These are phyloP conservation scores for Psilocybe subaeruginosa DNA, from an alignment of 768 basidiomycete species.

Conservation along the genomic window DNA sequence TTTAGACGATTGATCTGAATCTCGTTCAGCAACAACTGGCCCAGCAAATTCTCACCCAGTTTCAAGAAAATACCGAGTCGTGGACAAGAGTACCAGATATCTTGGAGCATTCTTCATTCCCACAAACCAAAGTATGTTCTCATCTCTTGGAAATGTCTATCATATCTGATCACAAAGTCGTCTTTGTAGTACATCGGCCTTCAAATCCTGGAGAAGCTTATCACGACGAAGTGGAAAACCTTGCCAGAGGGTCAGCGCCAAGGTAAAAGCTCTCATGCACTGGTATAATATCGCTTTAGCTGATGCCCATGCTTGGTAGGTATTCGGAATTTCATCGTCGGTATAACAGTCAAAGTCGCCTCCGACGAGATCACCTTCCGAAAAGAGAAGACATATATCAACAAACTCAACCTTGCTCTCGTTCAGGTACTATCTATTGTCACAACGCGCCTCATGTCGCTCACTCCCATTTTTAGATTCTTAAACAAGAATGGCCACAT, in stretches of 20 bases:
- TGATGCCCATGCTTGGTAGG: constrained; percentile 43
- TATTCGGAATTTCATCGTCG: constrained; percentile 96
- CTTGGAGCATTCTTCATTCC: constrained; percentile 80
- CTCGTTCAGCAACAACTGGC: constrained; percentile 85
- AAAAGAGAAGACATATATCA: constrained; percentile 92
- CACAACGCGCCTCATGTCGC: constrained; percentile 8
- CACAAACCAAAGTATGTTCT: constrained; percentile 77
- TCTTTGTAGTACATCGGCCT: constrained; percentile 85
- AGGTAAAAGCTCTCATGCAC: constrained; percentile 48
- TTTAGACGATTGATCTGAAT: constrained; percentile 28
- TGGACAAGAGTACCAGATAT: constrained; percentile 98
- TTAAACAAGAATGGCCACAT: constrained; percentile 99
- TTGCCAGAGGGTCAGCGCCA: constrained; percentile 92
- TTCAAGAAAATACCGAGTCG: constrained; percentile 94
- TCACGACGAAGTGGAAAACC: constrained; percentile 94
- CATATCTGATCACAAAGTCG: constrained; percentile 15
- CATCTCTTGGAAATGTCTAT: neutral
- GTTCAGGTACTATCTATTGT: constrained; percentile 69
- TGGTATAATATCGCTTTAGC: neutral
- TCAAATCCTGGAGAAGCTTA: constrained; percentile 95
- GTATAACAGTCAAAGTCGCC: constrained; percentile 89
- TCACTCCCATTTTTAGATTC: constrained; percentile 60
- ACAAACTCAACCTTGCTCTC: constrained; percentile 95
- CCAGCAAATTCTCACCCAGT: constrained; percentile 91
- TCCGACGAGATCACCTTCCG: constrained; percentile 88